Evolutionary conservation across 1,284 basidiomycete species (phyloP), one percentile per base, ranked within the genome.

Genomic region (Butyriboletus appendiculatus): DNA sequence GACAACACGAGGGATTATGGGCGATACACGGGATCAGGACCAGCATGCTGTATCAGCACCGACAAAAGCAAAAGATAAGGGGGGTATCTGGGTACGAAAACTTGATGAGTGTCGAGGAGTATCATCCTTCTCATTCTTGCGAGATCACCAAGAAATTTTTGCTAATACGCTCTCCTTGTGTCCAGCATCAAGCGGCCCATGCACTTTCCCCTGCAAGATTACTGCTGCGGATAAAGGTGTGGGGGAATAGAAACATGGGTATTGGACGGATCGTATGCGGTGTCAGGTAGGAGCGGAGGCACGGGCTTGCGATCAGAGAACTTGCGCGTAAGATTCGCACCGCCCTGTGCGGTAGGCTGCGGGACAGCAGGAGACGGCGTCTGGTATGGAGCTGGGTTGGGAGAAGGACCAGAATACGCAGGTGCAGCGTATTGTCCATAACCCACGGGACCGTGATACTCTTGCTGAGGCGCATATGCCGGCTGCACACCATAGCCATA

Each of bases 291-390:
- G 48, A 72, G 59, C 9, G 66, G 66, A 18, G 70, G 70, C 15
- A 69, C 67, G 7, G 67, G 71, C 45, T 69, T 73, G 30, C 67
- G 67, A 53, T 69, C 59, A 11, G 67, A 69, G 22, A 56, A 72
- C 30, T 69, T 73, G 60, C 67, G 71, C 14, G 59, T 68, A 16
- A 70, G 57, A 47, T 61, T 72, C 30, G 69, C 65, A 34, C 71
- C 70, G 0, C 63, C 59, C 20, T 62, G 60, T 35, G 33, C 58
- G 0, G 42, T 32, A 2, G 61, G 47, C 28, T 60, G 61, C 16
- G 57, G 48, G 20, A 38, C 16, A 4, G 52, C 9, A 41, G 62
- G 56, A 6, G 69, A 50, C 1, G 68, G 48, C 6, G 28, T 9
- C 12, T 20, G 57, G 45, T 62, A 62, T 14, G 46, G 45, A 9